Conservation (phyloP, 2,329 filamentous ascomycete genomes). For the Geoglossum cookeanum region DNA sequence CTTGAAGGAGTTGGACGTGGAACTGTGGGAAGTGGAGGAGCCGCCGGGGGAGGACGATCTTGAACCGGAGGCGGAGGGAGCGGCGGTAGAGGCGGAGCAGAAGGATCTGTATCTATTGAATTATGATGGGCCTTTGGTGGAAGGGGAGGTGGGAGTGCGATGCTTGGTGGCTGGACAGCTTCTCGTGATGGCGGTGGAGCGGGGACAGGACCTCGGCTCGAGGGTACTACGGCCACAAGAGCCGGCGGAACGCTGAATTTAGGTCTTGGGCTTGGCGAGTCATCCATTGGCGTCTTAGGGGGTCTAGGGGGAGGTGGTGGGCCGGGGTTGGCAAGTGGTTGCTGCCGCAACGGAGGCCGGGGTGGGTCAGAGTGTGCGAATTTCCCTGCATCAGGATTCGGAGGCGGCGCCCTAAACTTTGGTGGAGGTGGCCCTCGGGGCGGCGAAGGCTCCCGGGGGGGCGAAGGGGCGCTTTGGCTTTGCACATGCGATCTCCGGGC, state of each 20-base stretch:
- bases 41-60: not conserved
- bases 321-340: slow-evolving; percentile 18
- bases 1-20: slow-evolving; percentile 21
- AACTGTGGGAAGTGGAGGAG: slow-evolving; percentile 12
- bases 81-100: slow-evolving; percentile 29
- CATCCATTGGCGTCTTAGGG: slow-evolving; percentile 39
- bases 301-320: slow-evolving; percentile 28
- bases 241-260: slow-evolving; percentile 63
- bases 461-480: slow-evolving; percentile 10
- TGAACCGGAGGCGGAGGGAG: slow-evolving; percentile 10
- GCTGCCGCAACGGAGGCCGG: slow-evolving; percentile 49
- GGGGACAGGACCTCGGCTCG: slow-evolving; percentile 24
- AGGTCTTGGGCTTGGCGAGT: slow-evolving; percentile 34
- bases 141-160: slow-evolving; percentile 9
- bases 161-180: slow-evolving; percentile 17
- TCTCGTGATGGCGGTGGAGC: slow-evolving; percentile 19
- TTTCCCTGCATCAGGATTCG: slow-evolving; percentile 76
- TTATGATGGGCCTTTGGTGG: slow-evolving; percentile 10
- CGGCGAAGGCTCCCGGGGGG: slow-evolving; percentile 43
- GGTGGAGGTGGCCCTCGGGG: slow-evolving; percentile 39
- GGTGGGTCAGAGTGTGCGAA: slow-evolving; percentile 41
- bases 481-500: slow-evolving; percentile 18
- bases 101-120: slow-evolving; percentile 21
- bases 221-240: slow-evolving; percentile 41
- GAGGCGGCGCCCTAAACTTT: slow-evolving; percentile 69